phyloP scores from a whole-genome alignment of 352 stramenopile species.

The Globisporangium nodosum region DNA sequence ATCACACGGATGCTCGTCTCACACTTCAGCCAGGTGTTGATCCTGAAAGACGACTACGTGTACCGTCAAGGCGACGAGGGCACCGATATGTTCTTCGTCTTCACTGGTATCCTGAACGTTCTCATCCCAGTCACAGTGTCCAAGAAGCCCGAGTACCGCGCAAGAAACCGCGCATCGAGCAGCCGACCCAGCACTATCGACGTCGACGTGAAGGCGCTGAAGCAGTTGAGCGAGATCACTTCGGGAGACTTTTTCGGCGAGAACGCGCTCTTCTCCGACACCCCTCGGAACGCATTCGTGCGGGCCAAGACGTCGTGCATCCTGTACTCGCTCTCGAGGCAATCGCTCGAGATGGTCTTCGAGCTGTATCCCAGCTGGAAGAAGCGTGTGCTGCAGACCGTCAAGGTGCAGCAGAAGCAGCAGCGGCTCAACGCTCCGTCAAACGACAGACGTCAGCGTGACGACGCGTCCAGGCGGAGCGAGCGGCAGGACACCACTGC shows the following conservation, averaged over 20 bases:
- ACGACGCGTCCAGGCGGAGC: neutral
- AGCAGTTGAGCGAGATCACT: conserved; percentile 34
- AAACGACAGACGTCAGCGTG: conserved; percentile 3
- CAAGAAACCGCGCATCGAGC: neutral
- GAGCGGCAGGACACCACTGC: neutral
- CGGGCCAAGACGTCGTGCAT: conserved; percentile 40
- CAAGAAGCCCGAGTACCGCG: conserved; percentile 1
- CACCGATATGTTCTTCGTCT: conserved; percentile 61
- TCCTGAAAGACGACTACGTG: conserved; percentile 34
- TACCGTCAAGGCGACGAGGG: conserved; percentile 40
- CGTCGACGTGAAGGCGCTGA: conserved; percentile 7
- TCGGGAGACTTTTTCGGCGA: conserved; percentile 37
- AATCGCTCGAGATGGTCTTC: conserved; percentile 43
- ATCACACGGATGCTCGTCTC: conserved; percentile 51
- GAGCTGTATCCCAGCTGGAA: conserved; percentile 45
- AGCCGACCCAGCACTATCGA: neutral
- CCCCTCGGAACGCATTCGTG: conserved; percentile 30
- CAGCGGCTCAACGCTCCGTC: conserved; percentile 17
- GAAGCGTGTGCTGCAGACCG: conserved; percentile 38
- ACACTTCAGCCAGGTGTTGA: conserved; percentile 38
- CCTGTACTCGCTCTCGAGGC: conserved; percentile 33
- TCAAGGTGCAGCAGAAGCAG: conserved; percentile 40
- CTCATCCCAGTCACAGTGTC: conserved; percentile 13
- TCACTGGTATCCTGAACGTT: conserved; percentile 37
- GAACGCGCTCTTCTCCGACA: conserved; percentile 32